phyloP scores from a whole-genome alignment of 257 asterid genomes.

The Capsicum baccatum region DNA sequence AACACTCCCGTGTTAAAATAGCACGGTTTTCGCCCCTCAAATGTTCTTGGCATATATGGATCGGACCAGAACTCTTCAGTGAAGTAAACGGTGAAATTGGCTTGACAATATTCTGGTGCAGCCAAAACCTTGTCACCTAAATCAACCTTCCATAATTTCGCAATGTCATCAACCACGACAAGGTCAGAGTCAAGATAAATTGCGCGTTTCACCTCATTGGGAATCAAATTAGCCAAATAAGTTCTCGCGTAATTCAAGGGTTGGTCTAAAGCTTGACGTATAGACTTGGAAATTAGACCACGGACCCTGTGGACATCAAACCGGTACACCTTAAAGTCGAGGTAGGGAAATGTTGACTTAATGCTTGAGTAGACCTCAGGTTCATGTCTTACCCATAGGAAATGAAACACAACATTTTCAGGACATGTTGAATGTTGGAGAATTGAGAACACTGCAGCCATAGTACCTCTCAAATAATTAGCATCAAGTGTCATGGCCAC shows the following conservation, averaged over 20 bases:
- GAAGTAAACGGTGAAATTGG: constrained; percentile 65
- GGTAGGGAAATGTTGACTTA: constrained; percentile 61
- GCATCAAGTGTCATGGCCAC: constrained; percentile 78
- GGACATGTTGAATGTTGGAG: constrained; percentile 72
- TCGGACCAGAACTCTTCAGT: constrained; percentile 57
- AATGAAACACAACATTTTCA: constrained; percentile 61
- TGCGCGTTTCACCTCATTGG: constrained; percentile 46
- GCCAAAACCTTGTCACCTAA: constrained; percentile 59
- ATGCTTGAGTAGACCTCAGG: constrained; percentile 53
- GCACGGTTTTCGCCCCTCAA: constrained; percentile 54
- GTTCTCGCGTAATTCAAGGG: constrained; percentile 69
- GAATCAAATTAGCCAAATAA: constrained; percentile 59
- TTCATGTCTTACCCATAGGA: constrained; percentile 48
- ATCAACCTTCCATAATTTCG: constrained; percentile 59
- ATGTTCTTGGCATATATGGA: constrained; percentile 37
- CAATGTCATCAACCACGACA: constrained; percentile 63
- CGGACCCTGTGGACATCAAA: constrained; percentile 48
- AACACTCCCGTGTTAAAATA: constrained; percentile 76
- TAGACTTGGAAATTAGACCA: constrained; percentile 66
- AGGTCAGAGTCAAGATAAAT: constrained; percentile 75
- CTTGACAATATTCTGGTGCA: constrained; percentile 78
- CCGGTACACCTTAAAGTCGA: constrained; percentile 56
- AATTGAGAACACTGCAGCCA: constrained; percentile 74
- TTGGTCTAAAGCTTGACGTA: constrained; percentile 72
- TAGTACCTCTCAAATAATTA: constrained; percentile 69